Base-by-base conservation (phyloP, 768 basidiomycete species). In the Suillus hirtellus region DNA sequence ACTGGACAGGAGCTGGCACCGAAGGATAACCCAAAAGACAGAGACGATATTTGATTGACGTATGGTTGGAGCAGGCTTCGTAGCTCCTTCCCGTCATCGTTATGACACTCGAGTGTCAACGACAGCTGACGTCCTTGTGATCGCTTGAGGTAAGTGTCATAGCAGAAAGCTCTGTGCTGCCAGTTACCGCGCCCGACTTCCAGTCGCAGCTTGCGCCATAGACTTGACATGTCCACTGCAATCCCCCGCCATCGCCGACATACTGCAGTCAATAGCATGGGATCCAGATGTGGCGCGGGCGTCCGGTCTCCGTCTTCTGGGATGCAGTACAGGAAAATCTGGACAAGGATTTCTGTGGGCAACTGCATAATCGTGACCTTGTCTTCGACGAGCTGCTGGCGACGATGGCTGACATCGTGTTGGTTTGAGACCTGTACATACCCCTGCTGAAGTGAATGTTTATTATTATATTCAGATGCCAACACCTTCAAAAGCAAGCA, bases 251-350 rank as follows among this genome's bases (percentile, higher is more conserved):
- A 42, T 42, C 40, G 40, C 7, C 1, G 14, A 42, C 40, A 42
- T 17, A 42, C 40, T 42, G 15, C 15, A 4, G 40, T 42, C 40
- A 42, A 42, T 3, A 42, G 40, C 40, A 17, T 6, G 15, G 40
- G 15, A 7, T 15, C 14, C 40, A 42, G 5, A 42, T 42, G 12
- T 42, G 3, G 40, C 15, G 40, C 5, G 40, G 40, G 15, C 5
- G 40, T 12, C 37, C 70, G 64, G 55, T 69, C 52, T 0, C 67
- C 60, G 21, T 72, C 67, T 0, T n/a, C 19, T 10, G 44, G 44
- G 3, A 46, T 3, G 7, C 44, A 46, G 44, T 11, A 46, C 4
- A 46, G 10, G n/a, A 46, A n/a, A 4, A n/a, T 46, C 11, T n/a
- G 19, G 4, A 10, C 11, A 1, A 46, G 10, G 19, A n/a, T 46